These are phyloP conservation scores for Mucor velutinosus DNA, from an alignment of 371 early-diverging fungal species.

Conservation along the genomic window DNA sequence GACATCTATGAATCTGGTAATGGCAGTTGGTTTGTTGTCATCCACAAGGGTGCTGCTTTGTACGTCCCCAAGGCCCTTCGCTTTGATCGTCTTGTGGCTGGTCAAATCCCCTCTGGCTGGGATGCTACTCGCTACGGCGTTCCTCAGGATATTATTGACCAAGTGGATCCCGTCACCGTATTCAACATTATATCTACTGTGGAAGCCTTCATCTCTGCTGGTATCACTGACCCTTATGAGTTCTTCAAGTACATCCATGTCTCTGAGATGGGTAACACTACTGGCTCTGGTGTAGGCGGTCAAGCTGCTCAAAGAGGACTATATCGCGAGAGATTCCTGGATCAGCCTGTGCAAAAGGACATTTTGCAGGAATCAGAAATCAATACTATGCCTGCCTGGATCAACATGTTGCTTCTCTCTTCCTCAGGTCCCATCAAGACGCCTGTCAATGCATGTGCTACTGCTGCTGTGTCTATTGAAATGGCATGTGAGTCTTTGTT, in stretches of 20 bases:
- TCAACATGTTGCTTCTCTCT: slow-evolving; percentile 94
- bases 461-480: slow-evolving; percentile 91
- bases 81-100: slow-evolving; percentile 94
- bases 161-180: slow-evolving; percentile 91
- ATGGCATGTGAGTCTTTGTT: slow-evolving; percentile 91
- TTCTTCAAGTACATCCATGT: slow-evolving; percentile 97
- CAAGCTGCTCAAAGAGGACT: slow-evolving; percentile 77
- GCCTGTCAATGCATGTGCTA: slow-evolving; percentile 95
- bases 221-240: slow-evolving; percentile 97
- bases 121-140: slow-evolving; percentile 91
- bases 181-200: slow-evolving; percentile 91
- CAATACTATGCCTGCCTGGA: slow-evolving; percentile 97
- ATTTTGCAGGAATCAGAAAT: slow-evolving; percentile 95
- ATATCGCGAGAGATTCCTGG: slow-evolving; percentile 78
- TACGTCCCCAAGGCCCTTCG: slow-evolving; percentile 94
- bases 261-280: slow-evolving; percentile 90
- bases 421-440: slow-evolving; percentile 96
- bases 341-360: slow-evolving; percentile 91
- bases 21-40: slow-evolving; percentile 77
- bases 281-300: slow-evolving; percentile 91
- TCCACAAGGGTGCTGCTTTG: slow-evolving; percentile 88
- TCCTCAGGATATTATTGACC: slow-evolving; percentile 88
- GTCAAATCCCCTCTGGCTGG: slow-evolving; percentile 97
- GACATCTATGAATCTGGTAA: slow-evolving; percentile 73
- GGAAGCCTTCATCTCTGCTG: slow-evolving; percentile 90